These are phyloP conservation scores for Phyllosticta citribraziliensis DNA, from an alignment of 2,329 filamentous ascomycete genomes.

Conservation along the genomic window DNA sequence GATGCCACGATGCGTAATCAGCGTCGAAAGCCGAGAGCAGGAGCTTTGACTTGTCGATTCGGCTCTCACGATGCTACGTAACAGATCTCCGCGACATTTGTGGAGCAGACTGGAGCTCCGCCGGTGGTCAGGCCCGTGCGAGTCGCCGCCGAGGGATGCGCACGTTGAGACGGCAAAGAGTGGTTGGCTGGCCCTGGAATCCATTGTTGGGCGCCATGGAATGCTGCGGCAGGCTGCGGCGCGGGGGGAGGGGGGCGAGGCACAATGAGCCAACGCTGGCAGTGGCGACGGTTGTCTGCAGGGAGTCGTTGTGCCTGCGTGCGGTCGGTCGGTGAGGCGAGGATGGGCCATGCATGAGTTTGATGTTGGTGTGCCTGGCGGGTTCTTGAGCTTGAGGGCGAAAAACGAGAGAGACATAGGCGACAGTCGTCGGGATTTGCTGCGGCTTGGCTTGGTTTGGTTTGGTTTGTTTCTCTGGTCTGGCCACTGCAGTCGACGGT, in stretches of 20 bases:
- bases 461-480: no score
- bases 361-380: no score
- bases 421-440: no score
- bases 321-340: no score
- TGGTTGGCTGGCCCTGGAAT: neutral
- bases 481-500: neutral
- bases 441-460: no score
- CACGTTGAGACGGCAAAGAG: neutral
- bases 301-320: no score
- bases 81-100: conserved; percentile 8
- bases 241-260: neutral
- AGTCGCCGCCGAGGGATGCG: conserved; percentile 1
- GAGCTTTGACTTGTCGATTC: neutral
- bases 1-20: neutral
- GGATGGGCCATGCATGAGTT: no score
- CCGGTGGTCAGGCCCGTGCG: conserved; percentile 4
- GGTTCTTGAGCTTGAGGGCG: no score
- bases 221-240: neutral
- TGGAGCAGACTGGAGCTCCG: conserved; percentile 4
- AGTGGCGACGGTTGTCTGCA: no score
- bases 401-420: no score
- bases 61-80: conserved; percentile 1
- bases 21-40: neutral
- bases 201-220: neutral
- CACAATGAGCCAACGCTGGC: neutral